Evolutionary conservation across 129 eudicot genomes (phyloP).

Genomic region (Arctium minus): DNA sequence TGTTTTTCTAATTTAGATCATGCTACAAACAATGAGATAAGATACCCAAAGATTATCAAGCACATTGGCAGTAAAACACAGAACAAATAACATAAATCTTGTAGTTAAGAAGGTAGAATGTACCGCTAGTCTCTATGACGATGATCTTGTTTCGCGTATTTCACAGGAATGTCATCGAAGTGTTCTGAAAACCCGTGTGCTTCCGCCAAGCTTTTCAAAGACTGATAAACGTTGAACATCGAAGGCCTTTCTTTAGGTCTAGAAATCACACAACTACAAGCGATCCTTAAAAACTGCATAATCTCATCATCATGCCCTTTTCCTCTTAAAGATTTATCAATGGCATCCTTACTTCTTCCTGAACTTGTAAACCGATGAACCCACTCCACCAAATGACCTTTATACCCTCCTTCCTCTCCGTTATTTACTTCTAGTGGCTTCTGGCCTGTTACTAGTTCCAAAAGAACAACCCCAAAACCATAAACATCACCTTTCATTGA

Average conservation of each 20-base stretch:
- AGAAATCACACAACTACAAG: constrained; percentile 58
- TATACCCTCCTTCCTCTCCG: constrained; percentile 57
- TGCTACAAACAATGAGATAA: constrained; percentile 26
- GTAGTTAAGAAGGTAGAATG: constrained; percentile 1
- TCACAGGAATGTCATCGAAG: constrained; percentile 54
- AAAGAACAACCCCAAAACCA: constrained; percentile 61
- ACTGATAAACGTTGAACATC: constrained; percentile 52
- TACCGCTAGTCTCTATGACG: constrained; percentile 45
- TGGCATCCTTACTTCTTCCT: constrained; percentile 52
- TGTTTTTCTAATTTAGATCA: constrained; percentile 17
- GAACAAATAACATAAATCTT: constrained; percentile 14
- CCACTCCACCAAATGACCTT: constrained; percentile 71
- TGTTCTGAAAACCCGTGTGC: constrained; percentile 48
- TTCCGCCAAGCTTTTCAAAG: constrained; percentile 45
- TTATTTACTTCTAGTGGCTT: constrained; percentile 62
- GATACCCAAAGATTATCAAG: constrained; percentile 11
- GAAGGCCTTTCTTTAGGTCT: constrained; percentile 71
- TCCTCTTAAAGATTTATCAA: constrained; percentile 48
- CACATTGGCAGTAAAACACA: constrained; percentile 18
- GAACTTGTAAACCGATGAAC: constrained; percentile 38
- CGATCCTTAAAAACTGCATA: constrained; percentile 48
- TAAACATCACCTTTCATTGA: constrained; percentile 69
- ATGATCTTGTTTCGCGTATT: constrained; percentile 46
- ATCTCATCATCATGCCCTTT: constrained; percentile 57
- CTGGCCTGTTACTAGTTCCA: constrained; percentile 61